Evolutionary conservation across 306 rosid genomes (phyloP), one percentile per base, ranked within the genome.

Genomic region (Vigna radiata): DNA sequence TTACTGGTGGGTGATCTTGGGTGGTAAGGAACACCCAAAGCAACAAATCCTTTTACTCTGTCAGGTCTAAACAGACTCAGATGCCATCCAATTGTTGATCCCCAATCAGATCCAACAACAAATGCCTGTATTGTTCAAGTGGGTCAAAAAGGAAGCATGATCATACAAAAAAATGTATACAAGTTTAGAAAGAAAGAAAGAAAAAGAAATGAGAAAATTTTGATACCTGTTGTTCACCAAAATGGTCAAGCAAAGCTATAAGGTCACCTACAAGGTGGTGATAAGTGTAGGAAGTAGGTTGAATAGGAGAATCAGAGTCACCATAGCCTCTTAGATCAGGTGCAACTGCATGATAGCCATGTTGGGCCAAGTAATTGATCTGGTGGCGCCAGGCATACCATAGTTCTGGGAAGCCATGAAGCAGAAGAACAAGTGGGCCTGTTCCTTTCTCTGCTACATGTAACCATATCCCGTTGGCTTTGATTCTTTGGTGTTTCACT

Each of bases 261-360:
- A 87, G 86, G 66, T 89, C 92, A 23, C 90, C 94, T 4, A 84
- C 89, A 4, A 86, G 13, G 78, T 88, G 91, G 0, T 83, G 21
- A 2, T 21, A 0, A 43, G 91, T 84, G 73, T 92, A 85, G 75
- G 91, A 88, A 53, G 16, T 63, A 29, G 87, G 83, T 64, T 58
- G 73, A 31, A 87, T 72, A 23, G 95, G 93, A 81, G 89, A 79
- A 21, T 88, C 88, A 18, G 90, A 90, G 65, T 85, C 90, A 19
- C 94, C 94, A 7, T 84, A 88, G 70, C 95, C 97, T 87, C 97
- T 82, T 19, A 91, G 77, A 79, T 91, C 97, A 33, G 91, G 97
- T 27, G 93, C 91, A 67, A 91, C 90, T 1, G 81, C 93, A 71
- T 85, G 95, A 77, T 85, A 87, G 37, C 93, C 93, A 16, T 88